Base-by-base conservation (phyloP, 169 alveolate species). In the Besnoitia besnoiti region DNA sequence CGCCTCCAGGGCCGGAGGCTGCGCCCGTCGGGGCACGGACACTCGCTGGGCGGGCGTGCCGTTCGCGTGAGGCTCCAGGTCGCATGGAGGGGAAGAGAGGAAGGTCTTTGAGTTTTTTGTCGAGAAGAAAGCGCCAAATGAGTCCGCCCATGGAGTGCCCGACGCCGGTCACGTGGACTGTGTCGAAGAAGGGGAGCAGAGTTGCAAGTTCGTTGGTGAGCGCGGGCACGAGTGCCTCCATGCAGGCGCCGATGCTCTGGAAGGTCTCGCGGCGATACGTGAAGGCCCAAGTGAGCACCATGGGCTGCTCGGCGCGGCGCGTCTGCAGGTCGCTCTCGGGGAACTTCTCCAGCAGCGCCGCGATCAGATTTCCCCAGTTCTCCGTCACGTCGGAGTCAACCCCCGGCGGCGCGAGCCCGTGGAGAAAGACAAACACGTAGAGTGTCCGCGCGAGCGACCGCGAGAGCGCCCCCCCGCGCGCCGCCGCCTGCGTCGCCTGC, bases 61-160 rank as follows among this genome's bases (percentile, higher is more conserved):
- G 16, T 33, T 55, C 33, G 55, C 55, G 5, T 0, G 73, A 21
- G 33, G n/a, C 73, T 27, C 73, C 10, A 33, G 35, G 33, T 12
- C 73, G 21, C 73, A 33, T 16, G 73, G 73, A 33, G n/a, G 27
- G 73, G 27, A 55, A 55, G 73, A 55, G 73, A 3, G 73, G 73
- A 10, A 55, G n/a, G 33, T 55, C 73, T 55, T 8, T 55, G 21
- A 21, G 33, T 21, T 55, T 55, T 55, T 24, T 55, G 73, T 55
- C 51, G 59, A 77, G 49, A 35, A 77, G 37, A 24, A 77, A 77
- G 10, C 85, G 85, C 85, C 85, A 77, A 35, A 77, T 35, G 16
- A 77, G 55, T 5, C 85, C 85, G n/a, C 85, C 85, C n/a, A 77
- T 30, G n/a, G 85, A 77, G 46, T 77, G 85, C 50, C 85, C 85